These are phyloP conservation scores for Hygrocybe punicea DNA, from an alignment of 768 basidiomycete genomes.

Conservation along the genomic window DNA sequence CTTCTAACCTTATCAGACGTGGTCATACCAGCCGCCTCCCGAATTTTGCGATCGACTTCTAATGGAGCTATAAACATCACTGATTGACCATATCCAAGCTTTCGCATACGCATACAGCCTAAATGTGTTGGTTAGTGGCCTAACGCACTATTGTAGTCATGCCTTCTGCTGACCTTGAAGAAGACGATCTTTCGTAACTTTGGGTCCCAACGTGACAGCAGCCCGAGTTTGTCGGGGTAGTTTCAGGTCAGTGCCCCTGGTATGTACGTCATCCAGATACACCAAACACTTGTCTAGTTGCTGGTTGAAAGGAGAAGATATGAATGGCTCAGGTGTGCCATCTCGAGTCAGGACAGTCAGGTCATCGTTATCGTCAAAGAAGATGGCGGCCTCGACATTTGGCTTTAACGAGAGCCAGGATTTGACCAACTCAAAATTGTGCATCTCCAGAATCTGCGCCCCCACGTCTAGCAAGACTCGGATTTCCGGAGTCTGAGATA, in stretches of 20 bases:
- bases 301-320: conserved; percentile 36
- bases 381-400: conserved; percentile 41
- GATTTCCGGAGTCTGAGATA: conserved; percentile 37
- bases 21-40: conserved; percentile 18
- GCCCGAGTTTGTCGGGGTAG: conserved; percentile 35
- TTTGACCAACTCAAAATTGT: conserved; percentile 39
- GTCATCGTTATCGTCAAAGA: conserved; percentile 39
- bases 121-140: conserved; percentile 6
- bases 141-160: neutral
- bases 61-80: conserved; percentile 46
- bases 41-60: conserved; percentile 40
- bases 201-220: conserved; percentile 49
- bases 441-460: conserved; percentile 53
- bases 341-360: conserved; percentile 37
- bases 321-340: conserved; percentile 32
- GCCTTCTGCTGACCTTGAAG: conserved; percentile 41
- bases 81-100: conserved; percentile 46
- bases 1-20: neutral
- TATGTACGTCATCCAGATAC: conserved; percentile 55
- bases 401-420: conserved; percentile 38
- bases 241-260: conserved; percentile 52
- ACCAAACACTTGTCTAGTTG: conserved; percentile 40
- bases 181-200: conserved; percentile 50
- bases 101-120: conserved; percentile 57
- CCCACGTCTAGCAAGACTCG: conserved; percentile 54